These are phyloP conservation scores for Irpex sp. DNA, from an alignment of 1,284 basidiomycete genomes.

Conservation along the genomic window DNA sequence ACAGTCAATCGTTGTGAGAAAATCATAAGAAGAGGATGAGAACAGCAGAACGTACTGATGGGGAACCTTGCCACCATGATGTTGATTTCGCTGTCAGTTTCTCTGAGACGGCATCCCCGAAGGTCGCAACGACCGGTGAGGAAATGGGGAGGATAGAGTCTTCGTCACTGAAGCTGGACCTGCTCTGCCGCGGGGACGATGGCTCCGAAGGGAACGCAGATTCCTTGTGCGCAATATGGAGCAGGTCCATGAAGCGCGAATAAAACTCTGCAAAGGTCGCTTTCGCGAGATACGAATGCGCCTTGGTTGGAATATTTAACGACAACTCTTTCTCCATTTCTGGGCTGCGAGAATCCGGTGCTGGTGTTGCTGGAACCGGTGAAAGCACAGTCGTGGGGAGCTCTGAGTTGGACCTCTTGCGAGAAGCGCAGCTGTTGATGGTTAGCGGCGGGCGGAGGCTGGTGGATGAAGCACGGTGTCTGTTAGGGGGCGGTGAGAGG, in stretches of 20 bases:
- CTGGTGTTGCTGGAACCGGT: constrained; percentile 21
- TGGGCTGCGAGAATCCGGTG: constrained; percentile 19
- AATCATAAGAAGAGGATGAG: constrained; percentile 12
- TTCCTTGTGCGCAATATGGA: constrained; percentile 36
- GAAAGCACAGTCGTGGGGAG: constrained; percentile 25
- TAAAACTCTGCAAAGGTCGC: constrained; percentile 49
- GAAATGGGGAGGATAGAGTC: constrained; percentile 70
- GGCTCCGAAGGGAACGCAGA: constrained; percentile 33
- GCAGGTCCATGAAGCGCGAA: constrained; percentile 47
- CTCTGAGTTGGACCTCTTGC: constrained; percentile 43
- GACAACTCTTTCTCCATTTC: constrained; percentile 14
- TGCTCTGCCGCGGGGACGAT: constrained; percentile 42
- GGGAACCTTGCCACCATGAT: constrained; percentile 38
- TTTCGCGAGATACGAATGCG: constrained; percentile 20
- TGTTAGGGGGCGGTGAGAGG: constrained; percentile 35
- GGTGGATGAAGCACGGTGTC: constrained; percentile 59
- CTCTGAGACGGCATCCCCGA: constrained; percentile 43
- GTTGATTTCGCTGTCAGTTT: constrained; percentile 29
- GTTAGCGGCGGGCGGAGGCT: constrained; percentile 53
- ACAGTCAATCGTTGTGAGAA: constrained; percentile 1
- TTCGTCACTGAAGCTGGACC: constrained; percentile 44
- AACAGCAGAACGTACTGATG: constrained; percentile 41
- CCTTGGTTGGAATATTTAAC: constrained; percentile 15
- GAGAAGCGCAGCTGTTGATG: constrained; percentile 45
- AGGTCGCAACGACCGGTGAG: constrained; percentile 48